phyloP scores from a whole-genome alignment of 257 asterid genomes.

The Gynochthodes officinalis region DNA sequence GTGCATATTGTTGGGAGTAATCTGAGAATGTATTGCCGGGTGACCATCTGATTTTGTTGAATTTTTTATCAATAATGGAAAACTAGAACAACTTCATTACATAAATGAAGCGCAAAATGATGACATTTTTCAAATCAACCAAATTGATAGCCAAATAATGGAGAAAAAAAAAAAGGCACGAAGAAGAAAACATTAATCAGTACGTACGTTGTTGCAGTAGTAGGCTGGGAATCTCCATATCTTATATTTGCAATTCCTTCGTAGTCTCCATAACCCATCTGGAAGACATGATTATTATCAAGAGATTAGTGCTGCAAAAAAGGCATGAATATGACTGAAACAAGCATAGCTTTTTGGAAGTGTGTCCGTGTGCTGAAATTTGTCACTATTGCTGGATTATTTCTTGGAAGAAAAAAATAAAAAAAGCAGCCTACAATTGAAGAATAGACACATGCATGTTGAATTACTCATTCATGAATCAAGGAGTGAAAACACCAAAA shows the following conservation, averaged over 20 bases:
- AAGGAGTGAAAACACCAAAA: background rate
- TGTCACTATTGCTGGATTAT: background rate
- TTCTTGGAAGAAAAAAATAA: no score
- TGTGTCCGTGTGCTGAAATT: no score
- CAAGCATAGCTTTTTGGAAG: background rate
- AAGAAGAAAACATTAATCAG: background rate
- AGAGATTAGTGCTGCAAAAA: background rate
- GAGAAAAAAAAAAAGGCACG: background rate
- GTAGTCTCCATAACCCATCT: constrained; percentile 60
- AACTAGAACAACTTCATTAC: background rate
- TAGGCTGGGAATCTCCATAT: constrained; percentile 58
- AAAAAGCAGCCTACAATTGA: no score
- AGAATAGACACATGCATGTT: constrained; percentile 3
- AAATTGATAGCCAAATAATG: background rate
- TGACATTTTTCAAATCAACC: background rate
- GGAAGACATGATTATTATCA: constrained; percentile 24
- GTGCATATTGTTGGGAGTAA: constrained; percentile 44
- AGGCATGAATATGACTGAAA: constrained; percentile 1
- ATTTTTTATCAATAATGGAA: constrained; percentile 4
- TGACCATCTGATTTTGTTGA: constrained; percentile 53
- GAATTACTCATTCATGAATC: background rate
- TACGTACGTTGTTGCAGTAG: constrained; percentile 49
- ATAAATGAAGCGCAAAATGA: background rate
- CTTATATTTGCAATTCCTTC: constrained; percentile 50
- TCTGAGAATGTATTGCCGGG: constrained; percentile 49